phyloP scores from a whole-genome alignment of 768 basidiomycete species.

The Dentipellis sp. region DNA sequence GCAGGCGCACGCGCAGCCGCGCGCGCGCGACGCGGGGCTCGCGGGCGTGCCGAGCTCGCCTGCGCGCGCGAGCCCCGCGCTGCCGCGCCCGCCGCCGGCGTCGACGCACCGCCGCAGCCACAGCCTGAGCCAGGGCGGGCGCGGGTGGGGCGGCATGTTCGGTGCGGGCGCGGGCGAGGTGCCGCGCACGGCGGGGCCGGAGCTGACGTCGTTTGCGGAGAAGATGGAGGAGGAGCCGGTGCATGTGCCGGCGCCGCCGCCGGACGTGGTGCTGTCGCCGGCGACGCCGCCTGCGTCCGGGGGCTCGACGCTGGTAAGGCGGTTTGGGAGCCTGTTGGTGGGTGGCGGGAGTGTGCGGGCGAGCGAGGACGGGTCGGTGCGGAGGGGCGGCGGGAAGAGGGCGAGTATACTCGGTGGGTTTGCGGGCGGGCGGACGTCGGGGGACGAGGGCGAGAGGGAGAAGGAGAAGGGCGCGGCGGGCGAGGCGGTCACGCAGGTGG shows the following conservation, averaged over 20 bases:
- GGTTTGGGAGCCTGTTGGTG: constrained; percentile 10
- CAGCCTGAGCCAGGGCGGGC: constrained; percentile 60
- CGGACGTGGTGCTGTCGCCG: constrained; percentile 8
- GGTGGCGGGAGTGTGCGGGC: constrained; percentile 9
- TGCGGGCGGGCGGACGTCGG: constrained; percentile 8
- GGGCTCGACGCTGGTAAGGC: constrained; percentile 18
- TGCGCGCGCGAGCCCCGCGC: constrained; percentile 13
- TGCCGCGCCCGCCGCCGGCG: constrained; percentile 66
- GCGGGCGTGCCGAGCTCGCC: constrained; percentile 24
- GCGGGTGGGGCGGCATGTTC: constrained; percentile 56
- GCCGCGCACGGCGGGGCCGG: constrained; percentile 61
- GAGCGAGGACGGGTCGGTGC: constrained; percentile 4
- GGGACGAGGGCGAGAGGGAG: not conserved
- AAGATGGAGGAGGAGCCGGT: constrained; percentile 25
- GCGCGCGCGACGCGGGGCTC: constrained; percentile 58
- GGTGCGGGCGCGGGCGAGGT: constrained; percentile 28
- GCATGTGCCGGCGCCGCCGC: constrained; percentile 19
- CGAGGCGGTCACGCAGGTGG: constrained; percentile 9
- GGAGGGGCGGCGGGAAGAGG: constrained; percentile 8
- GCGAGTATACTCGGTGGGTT: constrained; percentile 8
- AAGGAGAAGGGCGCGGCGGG: constrained; percentile 11
- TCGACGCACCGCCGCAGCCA: constrained; percentile 78
- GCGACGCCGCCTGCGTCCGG: constrained; percentile 3
- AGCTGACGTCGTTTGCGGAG: constrained; percentile 43
- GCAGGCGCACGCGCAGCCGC: constrained; percentile 48